Evolutionary conservation across 768 basidiomycete genomes (phyloP).

Genomic region (Termitomyces sp.): DNA sequence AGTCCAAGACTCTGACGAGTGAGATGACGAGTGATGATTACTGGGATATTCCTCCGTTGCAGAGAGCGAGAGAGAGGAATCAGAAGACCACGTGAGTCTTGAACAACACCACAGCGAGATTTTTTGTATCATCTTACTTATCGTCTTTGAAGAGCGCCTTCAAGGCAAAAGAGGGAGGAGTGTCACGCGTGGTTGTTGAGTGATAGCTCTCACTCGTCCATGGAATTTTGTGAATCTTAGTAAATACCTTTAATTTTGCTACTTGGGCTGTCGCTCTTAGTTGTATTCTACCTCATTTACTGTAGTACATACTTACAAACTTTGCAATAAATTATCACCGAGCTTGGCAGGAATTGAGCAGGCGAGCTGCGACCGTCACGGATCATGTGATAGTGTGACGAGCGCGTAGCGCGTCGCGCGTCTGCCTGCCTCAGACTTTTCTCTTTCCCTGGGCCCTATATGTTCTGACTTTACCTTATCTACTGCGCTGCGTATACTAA

Average conservation of each 20-base stretch:
- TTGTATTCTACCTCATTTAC: background rate
- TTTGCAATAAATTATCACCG: background rate
- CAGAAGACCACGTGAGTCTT: constrained; percentile 1
- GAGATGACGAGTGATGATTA: background rate
- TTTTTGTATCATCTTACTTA: background rate
- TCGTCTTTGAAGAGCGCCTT: background rate
- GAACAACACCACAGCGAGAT: background rate
- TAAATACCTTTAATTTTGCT: background rate
- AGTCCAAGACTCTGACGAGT: background rate
- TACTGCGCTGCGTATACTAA: background rate
- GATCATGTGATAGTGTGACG: background rate
- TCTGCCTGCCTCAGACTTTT: background rate
- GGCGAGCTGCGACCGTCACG: background rate
- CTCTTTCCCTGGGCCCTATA: background rate
- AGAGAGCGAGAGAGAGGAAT: constrained; percentile 5
- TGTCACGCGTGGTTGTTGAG: constrained; percentile 25
- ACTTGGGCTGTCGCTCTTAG: background rate
- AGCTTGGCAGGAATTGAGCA: too few species aligned
- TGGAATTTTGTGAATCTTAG: background rate
- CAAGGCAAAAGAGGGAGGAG: background rate
- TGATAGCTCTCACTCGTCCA: constrained; percentile 18
- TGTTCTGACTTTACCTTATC: background rate
- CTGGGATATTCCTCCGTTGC: constrained; percentile 3
- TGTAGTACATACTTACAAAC: background rate
- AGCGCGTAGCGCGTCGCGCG: background rate